phyloP scores from a whole-genome alignment of 2,329 filamentous ascomycete genomes.

The Magnaporthiopsis incrustans region DNA sequence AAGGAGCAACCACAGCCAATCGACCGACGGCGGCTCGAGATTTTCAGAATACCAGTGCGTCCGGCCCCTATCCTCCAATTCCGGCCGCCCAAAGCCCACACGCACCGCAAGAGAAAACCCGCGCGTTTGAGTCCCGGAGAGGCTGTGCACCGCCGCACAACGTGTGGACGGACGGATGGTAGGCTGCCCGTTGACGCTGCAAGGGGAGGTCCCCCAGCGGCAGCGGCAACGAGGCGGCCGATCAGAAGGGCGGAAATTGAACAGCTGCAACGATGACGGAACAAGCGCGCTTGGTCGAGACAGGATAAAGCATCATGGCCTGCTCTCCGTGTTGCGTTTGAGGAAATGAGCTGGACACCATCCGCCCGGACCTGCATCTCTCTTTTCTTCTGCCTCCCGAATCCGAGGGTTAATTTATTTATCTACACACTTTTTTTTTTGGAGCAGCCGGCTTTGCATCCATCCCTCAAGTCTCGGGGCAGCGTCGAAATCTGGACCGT shows the following conservation, averaged over 20 bases:
- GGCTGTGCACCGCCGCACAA: background rate
- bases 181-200: background rate
- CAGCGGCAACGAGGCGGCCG: conserved; percentile 44
- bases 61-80: background rate
- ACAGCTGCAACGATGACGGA: background rate
- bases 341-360: conserved; percentile 2
- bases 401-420: background rate
- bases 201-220: conserved; percentile 28
- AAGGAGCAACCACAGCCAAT: background rate
- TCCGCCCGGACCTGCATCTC: conserved; percentile 6
- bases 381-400: background rate
- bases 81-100: background rate
- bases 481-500: background rate
- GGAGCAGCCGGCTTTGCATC: background rate
- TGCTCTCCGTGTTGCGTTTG: background rate
- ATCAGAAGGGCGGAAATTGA: background rate
- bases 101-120: background rate
- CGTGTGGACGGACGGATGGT: no score
- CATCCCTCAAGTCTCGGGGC: background rate
- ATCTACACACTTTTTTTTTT: background rate
- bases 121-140: no score
- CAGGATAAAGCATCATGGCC: background rate
- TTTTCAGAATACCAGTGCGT: background rate
- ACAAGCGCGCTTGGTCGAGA: background rate
- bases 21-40: background rate